Evolutionary conservation across 805 yeast genomes (phyloP), one percentile per base, ranked within the genome.

Genomic region (Yarrowia porcina): DNA sequence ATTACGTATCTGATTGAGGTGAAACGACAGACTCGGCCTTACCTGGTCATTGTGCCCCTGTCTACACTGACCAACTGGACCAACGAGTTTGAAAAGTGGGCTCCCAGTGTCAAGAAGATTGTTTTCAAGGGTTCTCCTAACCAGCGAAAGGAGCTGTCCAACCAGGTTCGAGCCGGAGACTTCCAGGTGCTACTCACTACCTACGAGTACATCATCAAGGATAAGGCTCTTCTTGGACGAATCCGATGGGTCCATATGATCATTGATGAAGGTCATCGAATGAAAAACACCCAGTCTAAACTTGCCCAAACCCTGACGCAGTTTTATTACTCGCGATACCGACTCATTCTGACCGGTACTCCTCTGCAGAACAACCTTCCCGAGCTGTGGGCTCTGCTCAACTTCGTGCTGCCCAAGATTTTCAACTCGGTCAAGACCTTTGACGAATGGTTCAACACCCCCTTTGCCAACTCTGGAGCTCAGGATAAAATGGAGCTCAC

Each of bases 371-470:
- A 93, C 70, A 93, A 91, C 70, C 79, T 93, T 65, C 99, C 99
- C 1, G 99, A 93, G 76, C 79, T 93, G 66, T 93, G 99, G 99
- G 97, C 98, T 0, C 77, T 93, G 71, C 82, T 93, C 68, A 93
- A 93, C 75, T 93, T 93, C 71, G 98, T 91, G 17, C 77, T 93
- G 64, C 99, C 99, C 12, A 93, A 93, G 73, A 91, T 93, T 76
- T 93, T 93, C 83, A 93, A 94, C 71, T 92, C 97, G 3, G 97
- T 90, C 9, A 93, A 93, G 71, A 88, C 97, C 0, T 93, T 93
- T 73, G 99, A 93, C 74, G 99, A 93, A 71, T 93, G 99, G 99
- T 93, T 93, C 74, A 93, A 93, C 72, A 93, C 98, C 0, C 99
- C 99, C 2, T 93, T 93, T 75, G 96, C 97, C 0, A 93, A 89